phyloP scores from a whole-genome alignment of 768 basidiomycete species.

The Hygrophoropsis aurantiaca region DNA sequence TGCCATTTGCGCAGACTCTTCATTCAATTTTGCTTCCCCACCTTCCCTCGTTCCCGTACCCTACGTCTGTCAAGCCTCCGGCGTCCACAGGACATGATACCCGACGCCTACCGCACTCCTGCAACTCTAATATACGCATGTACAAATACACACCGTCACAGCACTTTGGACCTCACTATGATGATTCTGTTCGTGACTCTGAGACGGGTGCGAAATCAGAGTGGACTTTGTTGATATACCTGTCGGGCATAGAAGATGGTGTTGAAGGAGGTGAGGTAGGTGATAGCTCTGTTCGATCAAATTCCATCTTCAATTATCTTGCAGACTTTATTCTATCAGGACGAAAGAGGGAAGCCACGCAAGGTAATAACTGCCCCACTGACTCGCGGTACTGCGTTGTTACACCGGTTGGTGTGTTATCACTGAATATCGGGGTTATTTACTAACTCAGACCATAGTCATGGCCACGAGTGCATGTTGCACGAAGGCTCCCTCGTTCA shows the following conservation, averaged over 20 bases:
- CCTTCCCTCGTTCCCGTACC: conserved; percentile 54
- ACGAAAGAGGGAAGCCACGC: conserved; percentile 46
- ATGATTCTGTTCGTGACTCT: conserved; percentile 64
- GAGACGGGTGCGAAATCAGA: conserved; percentile 64
- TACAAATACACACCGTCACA: conserved; percentile 67
- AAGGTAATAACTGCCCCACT: conserved; percentile 53
- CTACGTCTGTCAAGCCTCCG: conserved; percentile 28
- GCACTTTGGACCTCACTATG: conserved; percentile 76
- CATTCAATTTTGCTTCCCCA: conserved; percentile 52
- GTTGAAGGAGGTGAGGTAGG: conserved; percentile 68
- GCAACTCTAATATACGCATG: conserved; percentile 74
- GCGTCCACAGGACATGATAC: conserved; percentile 15
- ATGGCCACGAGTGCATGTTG: conserved; percentile 70
- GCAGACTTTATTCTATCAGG: conserved; percentile 71
- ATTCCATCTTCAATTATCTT: conserved; percentile 1
- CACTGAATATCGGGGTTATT: conserved; percentile 2
- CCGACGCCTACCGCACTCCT: conserved; percentile 47
- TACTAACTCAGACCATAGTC: conserved; percentile 38
- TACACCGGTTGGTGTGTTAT: conserved; percentile 52
- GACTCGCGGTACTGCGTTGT: conserved; percentile 60
- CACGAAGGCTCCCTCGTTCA: conserved; percentile 69
- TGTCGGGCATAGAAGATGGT: conserved; percentile 71
- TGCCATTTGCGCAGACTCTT: conserved; percentile 56
- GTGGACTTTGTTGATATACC: conserved; percentile 76
- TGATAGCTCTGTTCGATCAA: neutral